Evolutionary conservation across 108 stramenopile genomes (phyloP).

Genomic region (Chaetoceros tenuissimus): DNA sequence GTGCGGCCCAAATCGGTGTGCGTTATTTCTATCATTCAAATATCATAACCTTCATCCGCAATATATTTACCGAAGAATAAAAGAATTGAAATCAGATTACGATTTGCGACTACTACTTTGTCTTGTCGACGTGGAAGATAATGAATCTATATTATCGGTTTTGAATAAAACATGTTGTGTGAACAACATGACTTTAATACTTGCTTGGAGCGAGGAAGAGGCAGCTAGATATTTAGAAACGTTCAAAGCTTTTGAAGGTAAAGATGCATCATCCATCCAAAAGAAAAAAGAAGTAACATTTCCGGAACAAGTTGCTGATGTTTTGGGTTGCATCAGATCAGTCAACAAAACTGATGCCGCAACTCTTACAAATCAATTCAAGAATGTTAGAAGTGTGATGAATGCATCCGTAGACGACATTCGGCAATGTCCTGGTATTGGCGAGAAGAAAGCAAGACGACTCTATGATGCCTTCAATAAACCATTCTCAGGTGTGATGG

Average conservation of each 20-base stretch:
- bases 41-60: slow-evolving; percentile 69
- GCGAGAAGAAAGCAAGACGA: slow-evolving; percentile 66
- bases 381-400: slow-evolving; percentile 36
- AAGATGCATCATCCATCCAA: slow-evolving; percentile 65
- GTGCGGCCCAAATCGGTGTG: slow-evolving; percentile 47
- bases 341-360: slow-evolving; percentile 81
- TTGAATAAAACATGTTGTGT: slow-evolving; percentile 70
- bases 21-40: slow-evolving; percentile 50
- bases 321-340: slow-evolving; percentile 39
- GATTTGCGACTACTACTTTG: slow-evolving; percentile 67
- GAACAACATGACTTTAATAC: slow-evolving; percentile 66
- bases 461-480: slow-evolving; percentile 69
- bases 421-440: slow-evolving; percentile 68
- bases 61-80: slow-evolving; percentile 58
- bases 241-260: slow-evolving; percentile 86
- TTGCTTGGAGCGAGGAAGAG: slow-evolving; percentile 83
- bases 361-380: slow-evolving; percentile 57
- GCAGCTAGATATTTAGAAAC: slow-evolving; percentile 91
- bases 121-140: slow-evolving; percentile 86
- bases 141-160: slow-evolving; percentile 45
- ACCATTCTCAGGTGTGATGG: slow-evolving; percentile 52
- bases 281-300: slow-evolving; percentile 57
- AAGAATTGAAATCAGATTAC: slow-evolving; percentile 67
- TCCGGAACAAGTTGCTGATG: slow-evolving; percentile 52
- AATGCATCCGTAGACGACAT: slow-evolving; percentile 68